Conservation (phyloP, 176 grass and related monocot species). For the Phoenix dactylifera region DNA sequence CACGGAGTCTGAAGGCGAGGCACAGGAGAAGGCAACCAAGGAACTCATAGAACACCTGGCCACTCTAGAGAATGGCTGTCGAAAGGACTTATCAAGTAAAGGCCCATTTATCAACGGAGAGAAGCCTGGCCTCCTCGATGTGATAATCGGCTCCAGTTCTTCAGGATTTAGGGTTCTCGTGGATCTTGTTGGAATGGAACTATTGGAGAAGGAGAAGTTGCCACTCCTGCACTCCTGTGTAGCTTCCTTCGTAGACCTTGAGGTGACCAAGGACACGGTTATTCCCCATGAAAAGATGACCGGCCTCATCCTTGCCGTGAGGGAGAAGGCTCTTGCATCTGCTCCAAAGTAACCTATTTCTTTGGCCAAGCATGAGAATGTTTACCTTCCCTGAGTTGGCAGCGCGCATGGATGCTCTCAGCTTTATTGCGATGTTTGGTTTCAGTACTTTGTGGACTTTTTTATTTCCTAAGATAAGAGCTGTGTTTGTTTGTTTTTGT, state of each 20-base stretch:
- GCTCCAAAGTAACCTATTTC: neutral
- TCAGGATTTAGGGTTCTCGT: slow-evolving; percentile 10
- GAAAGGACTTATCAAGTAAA: slow-evolving; percentile 3
- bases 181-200: slow-evolving; percentile 12
- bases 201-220: neutral
- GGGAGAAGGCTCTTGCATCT: slow-evolving; percentile 14
- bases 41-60: slow-evolving; percentile 10
- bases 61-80: slow-evolving; percentile 17
- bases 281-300: slow-evolving; percentile 26
- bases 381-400: too few relatives aligned
- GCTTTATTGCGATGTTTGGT: too few relatives aligned
- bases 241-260: slow-evolving; percentile 18
- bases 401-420: too few relatives aligned
- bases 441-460: too few relatives aligned
- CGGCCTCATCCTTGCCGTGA: neutral
- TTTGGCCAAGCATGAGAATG: neutral
- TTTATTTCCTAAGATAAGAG: too few relatives aligned
- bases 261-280: neutral
- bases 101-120: slow-evolving; percentile 26
- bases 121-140: slow-evolving; percentile 27
- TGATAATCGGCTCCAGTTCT: slow-evolving; percentile 21
- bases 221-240: slow-evolving; percentile 19
- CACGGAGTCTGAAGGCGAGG: slow-evolving; percentile 1
- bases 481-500: too few relatives aligned
- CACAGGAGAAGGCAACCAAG: slow-evolving; percentile 8